phyloP scores from a whole-genome alignment of 176 grass and related monocot genomes.

The bread wheat (Triticum aestivum) region IWGSC_CS_RefSeq_v2.1 NC_057807.1:352350864-352351363 shows the following conservation, averaged over 20 bases:
- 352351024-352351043: background rate
- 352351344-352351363: conserved; percentile 29
- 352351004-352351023: background rate
- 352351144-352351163: background rate
- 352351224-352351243: conserved; percentile 42
- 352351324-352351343: conserved; percentile 40
- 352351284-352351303: conserved; percentile 45
- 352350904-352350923: background rate
- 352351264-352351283: conserved; percentile 54
- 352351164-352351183: conserved; percentile 10
- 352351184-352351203: background rate
- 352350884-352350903: background rate
- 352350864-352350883: background rate
- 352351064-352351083: conserved; percentile 32
- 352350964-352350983: background rate
- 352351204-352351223: background rate
- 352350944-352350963: background rate
- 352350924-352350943: background rate
- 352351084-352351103: background rate
- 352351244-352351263: conserved; percentile 46
- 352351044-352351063: background rate
- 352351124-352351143: background rate
- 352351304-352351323: conserved; percentile 48
- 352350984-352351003: background rate
- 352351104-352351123: background rate